phyloP scores from a whole-genome alignment of 2,329 filamentous ascomycete species.

The Daldinia eschscholtzii region DNA sequence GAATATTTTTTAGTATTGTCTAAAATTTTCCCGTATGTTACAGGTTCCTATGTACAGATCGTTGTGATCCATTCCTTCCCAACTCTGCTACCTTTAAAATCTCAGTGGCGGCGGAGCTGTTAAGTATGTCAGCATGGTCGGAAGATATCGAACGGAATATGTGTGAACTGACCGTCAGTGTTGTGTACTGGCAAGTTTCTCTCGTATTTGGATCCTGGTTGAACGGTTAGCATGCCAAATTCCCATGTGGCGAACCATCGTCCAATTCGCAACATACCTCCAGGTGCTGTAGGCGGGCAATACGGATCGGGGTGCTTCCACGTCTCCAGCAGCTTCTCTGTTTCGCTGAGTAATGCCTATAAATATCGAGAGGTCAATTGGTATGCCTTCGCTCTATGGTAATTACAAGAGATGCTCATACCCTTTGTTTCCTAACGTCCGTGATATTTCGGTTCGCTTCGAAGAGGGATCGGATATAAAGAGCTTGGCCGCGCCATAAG shows the following conservation, averaged over 20 bases:
- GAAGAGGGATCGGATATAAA: conserved; percentile 95
- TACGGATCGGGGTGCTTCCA: conserved; percentile 99
- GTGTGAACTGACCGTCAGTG: conserved; percentile 77
- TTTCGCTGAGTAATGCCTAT: conserved; percentile 86
- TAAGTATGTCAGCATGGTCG: conserved; percentile 40
- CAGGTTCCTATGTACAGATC: conserved; percentile 54
- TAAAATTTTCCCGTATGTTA: conserved; percentile 44
- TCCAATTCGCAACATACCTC: conserved; percentile 71
- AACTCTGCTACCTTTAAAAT: conserved; percentile 53
- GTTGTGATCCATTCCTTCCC: conserved; percentile 19
- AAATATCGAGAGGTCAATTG: conserved; percentile 13
- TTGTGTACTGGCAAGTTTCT: conserved; percentile 87
- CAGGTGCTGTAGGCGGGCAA: conserved; percentile 87
- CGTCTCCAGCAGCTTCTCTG: conserved; percentile 86
- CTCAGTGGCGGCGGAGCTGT: conserved; percentile 66
- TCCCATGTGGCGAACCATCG: conserved; percentile 3
- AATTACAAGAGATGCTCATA: conserved; percentile 59
- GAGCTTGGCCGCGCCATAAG: conserved; percentile 93
- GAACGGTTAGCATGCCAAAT: conserved; percentile 15
- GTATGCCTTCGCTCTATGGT: not conserved
- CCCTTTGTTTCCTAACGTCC: conserved; percentile 88
- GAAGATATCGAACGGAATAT: not conserved
- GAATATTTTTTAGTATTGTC: conserved; percentile 4
- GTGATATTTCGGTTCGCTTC: conserved; percentile 90
- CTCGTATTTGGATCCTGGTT: conserved; percentile 91